phyloP scores from a whole-genome alignment of 2,329 filamentous ascomycete genomes.

The Penicillium sp. region DNA sequence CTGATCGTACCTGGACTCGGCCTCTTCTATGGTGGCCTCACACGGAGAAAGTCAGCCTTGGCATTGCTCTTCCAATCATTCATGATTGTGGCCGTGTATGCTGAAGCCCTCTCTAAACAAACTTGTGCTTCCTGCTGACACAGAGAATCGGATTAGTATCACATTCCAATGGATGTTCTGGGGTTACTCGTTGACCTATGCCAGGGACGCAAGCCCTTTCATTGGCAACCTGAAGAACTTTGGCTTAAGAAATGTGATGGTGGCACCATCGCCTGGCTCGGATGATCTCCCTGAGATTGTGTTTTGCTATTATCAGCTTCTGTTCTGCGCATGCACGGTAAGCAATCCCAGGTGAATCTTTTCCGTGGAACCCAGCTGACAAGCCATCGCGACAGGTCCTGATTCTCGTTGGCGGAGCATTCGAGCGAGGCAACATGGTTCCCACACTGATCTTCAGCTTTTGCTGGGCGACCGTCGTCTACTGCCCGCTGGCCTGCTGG shows the following conservation, averaged over 20 bases:
- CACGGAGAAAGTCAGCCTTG: constrained; percentile 60
- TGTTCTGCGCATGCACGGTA: constrained; percentile 54
- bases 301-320: constrained; percentile 62
- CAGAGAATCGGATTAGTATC: constrained; percentile 21
- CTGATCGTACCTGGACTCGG: constrained; percentile 65
- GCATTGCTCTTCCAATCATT: constrained; percentile 61
- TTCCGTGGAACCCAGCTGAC: background rate
- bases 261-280: constrained; percentile 58
- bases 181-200: constrained; percentile 63
- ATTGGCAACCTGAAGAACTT: constrained; percentile 62
- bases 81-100: constrained; percentile 54
- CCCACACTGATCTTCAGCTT: constrained; percentile 67
- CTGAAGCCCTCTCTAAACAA: background rate
- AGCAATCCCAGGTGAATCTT: background rate
- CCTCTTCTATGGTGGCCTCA: constrained; percentile 61
- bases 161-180: constrained; percentile 59
- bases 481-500: constrained; percentile 71
- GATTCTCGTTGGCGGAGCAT: constrained; percentile 62
- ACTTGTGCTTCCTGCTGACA: background rate
- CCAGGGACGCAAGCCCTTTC: constrained; percentile 57
- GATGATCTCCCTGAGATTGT: constrained; percentile 60
- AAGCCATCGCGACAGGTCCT: constrained; percentile 51
- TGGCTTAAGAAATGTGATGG: constrained; percentile 58
- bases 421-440: constrained; percentile 61
- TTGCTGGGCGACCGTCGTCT: constrained; percentile 67